Conservation (phyloP, 2,329 filamentous ascomycete genomes). For the Coniochaeta ligniaria region DNA sequence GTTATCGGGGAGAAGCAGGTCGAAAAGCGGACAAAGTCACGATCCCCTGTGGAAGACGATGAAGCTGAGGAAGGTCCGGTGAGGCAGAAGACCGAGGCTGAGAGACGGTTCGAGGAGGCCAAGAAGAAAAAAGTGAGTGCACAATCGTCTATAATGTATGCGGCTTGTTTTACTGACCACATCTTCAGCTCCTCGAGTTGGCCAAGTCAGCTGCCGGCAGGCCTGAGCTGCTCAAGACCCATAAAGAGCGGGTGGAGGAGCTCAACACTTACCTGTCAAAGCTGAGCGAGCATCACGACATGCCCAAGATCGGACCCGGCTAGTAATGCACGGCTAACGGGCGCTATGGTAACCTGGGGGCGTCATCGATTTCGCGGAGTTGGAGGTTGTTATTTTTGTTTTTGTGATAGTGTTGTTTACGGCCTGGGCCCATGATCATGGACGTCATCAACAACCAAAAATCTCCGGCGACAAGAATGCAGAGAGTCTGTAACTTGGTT, state of each 20-base stretch:
- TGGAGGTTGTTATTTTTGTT: neutral
- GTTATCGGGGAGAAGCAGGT: conserved; percentile 9
- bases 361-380: neutral
- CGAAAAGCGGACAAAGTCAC: neutral
- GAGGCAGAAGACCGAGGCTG: conserved; percentile 71
- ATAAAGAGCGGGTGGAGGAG: conserved; percentile 94
- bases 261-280: conserved; percentile 88
- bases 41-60: conserved; percentile 9
- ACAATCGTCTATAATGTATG: neutral
- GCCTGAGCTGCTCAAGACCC: conserved; percentile 85
- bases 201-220: conserved; percentile 50
- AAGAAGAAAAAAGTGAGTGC: conserved; percentile 59
- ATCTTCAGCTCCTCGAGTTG: conserved; percentile 65
- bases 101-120: conserved; percentile 73
- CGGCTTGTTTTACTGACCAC: neutral
- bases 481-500: neutral
- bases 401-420: neutral
- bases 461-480: neutral
- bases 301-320: conserved; percentile 64
- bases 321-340: conserved; percentile 19
- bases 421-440: neutral
- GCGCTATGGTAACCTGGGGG: neutral
- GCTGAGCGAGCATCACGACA: conserved; percentile 95
- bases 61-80: conserved; percentile 17
- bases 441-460: neutral